Base-by-base conservation (phyloP, 2,329 filamentous ascomycete species). In the Aspergillus unguis region DNA sequence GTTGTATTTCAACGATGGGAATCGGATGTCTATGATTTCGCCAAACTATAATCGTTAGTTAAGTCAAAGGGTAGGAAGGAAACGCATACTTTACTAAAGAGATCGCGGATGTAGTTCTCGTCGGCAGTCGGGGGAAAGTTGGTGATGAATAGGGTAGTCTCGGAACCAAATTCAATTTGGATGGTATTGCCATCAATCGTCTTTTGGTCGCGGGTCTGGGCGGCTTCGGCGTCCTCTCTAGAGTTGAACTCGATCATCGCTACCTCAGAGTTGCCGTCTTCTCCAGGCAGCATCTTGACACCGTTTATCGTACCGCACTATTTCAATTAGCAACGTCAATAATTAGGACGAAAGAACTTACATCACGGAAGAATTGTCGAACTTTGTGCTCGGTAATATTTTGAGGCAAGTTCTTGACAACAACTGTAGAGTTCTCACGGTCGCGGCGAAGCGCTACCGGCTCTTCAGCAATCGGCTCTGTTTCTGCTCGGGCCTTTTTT, bases 1-100 rank as follows among this genome's bases (percentile, higher is more conserved):
- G 64, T 96, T 92, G 70, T 82, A 91, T 68, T 95, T 95, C 47
- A 99, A 81, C 52, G 90, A 96, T 2, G 94, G 94, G 74, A 94
- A 94, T 25, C 94, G 86, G 48, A 97, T 81, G 63, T 86, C 89
- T 50, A 95, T 79, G 50, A 99, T 85, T 40, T 92, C 84, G 40
- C 94, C 94, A 64, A 86, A 92, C 53, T 77, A 68, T 41, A 35
- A 42, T 38, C 23, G 46, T 59, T 48, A 62, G 57, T n/a, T 23
- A 61, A 33, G 10, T 46, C 37, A 50, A 2, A 32, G 5, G 23
- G 6, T 11, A 43, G 33, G 35, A 41, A 1, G 43, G 37, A 7
- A 47, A 65, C 70, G 65, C 71, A 61, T 64, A 75, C 75, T 57
- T 83, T 77, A 55, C 80, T 69, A 63, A 83, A 84, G 43, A 85